Evolutionary conservation across 2,329 filamentous ascomycete species (phyloP).

Genomic region (Akanthomyces uredinophilus): DNA sequence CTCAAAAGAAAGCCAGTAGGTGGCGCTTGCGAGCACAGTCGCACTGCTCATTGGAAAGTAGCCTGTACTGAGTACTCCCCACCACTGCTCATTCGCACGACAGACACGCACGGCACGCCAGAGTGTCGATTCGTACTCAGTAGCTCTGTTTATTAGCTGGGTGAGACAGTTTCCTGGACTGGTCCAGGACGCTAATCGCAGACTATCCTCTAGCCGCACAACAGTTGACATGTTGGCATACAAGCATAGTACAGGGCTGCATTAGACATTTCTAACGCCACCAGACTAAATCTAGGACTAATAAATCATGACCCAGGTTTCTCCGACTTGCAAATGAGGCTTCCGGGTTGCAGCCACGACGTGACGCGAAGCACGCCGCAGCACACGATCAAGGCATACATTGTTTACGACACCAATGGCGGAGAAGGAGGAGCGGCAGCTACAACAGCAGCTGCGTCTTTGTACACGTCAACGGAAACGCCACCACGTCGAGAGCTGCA

Average conservation of each 20-base stretch:
- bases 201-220: background rate
- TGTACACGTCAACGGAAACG: constrained; percentile 12
- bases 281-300: background rate
- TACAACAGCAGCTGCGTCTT: background rate
- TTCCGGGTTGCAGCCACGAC: background rate
- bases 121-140: background rate
- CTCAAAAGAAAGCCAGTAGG: background rate
- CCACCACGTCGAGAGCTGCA: constrained; percentile 7
- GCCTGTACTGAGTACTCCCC: background rate
- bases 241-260: background rate
- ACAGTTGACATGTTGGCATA: too few species aligned
- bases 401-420: background rate
- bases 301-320: background rate
- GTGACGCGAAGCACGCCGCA: background rate
- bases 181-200: background rate
- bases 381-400: background rate
- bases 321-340: background rate
- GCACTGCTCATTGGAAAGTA: background rate
- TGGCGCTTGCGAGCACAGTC: background rate
- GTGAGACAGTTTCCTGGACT: background rate
- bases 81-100: background rate
- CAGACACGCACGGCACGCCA: background rate
- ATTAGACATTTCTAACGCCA: background rate
- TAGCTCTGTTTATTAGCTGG: too few species aligned
- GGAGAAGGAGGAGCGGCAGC: background rate